These are phyloP conservation scores for Metschnikowia baotianmanensis DNA, from an alignment of 805 yeast genomes.

Conservation along the genomic window DNA sequence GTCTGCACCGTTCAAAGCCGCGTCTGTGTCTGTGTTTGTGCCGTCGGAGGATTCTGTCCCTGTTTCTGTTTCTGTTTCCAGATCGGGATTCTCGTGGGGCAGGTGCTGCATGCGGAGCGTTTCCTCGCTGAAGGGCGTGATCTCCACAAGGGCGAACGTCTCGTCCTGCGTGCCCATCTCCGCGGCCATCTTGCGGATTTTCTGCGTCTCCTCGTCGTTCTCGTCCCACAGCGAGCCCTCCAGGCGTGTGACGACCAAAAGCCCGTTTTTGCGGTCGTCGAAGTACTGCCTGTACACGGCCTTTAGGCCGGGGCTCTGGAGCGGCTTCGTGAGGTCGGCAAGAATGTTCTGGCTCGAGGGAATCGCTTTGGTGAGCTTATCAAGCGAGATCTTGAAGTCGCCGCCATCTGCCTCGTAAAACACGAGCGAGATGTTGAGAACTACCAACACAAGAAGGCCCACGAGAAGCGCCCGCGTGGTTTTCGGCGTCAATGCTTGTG, in stretches of 20 bases:
- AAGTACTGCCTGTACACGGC: constrained; percentile 10
- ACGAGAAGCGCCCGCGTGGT: constrained; percentile 4
- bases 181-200: constrained; percentile 1
- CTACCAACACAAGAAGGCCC: constrained; percentile 7
- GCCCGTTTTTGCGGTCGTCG: constrained; percentile 15
- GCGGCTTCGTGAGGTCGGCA: not conserved
- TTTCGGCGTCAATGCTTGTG: constrained; percentile 3
- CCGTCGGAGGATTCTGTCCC: not conserved
- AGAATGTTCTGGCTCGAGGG: not conserved
- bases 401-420: constrained; percentile 4
- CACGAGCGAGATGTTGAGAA: constrained; percentile 6
- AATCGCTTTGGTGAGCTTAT: constrained; percentile 1
- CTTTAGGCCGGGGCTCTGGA: not conserved
- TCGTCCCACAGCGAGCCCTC: constrained; percentile 8
- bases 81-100: not conserved
- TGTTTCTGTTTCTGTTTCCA: too few relatives aligned
- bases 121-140: constrained; percentile 4
- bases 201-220: constrained; percentile 10
- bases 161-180: not conserved
- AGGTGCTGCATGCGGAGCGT: not conserved
- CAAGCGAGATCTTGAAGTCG: constrained; percentile 8
- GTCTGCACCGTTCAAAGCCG: not conserved
- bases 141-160: constrained; percentile 6
- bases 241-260: constrained; percentile 12
- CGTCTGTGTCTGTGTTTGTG: not conserved